Evolutionary conservation across 208 protist species (phyloP).

Genomic region (Crithidia acanthocephali): DNA sequence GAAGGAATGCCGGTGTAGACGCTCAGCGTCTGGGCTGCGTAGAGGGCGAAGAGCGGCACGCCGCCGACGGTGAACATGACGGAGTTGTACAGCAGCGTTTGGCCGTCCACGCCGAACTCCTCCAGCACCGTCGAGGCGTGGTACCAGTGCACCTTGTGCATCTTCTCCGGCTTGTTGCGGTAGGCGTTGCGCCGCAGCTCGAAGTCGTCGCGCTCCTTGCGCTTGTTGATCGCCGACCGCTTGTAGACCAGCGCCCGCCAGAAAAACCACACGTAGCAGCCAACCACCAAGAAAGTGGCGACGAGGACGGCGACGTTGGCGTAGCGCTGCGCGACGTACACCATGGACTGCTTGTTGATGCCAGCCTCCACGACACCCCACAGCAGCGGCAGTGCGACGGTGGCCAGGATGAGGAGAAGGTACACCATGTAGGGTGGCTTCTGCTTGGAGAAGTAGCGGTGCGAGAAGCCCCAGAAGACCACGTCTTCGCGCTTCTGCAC

Average conservation of each 20-base stretch:
- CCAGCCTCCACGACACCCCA: slow-evolving; percentile 73
- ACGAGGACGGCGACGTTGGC: slow-evolving; percentile 70
- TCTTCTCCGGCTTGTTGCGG: slow-evolving; percentile 45
- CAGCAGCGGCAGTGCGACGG: slow-evolving; percentile 71
- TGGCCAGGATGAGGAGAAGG: slow-evolving; percentile 66
- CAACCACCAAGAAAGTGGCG: slow-evolving; percentile 50
- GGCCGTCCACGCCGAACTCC: slow-evolving; percentile 85
- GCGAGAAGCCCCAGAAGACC: slow-evolving; percentile 81
- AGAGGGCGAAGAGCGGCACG: slow-evolving; percentile 80
- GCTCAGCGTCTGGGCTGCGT: slow-evolving; percentile 58
- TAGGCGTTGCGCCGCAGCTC: slow-evolving; percentile 56
- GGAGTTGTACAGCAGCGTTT: slow-evolving; percentile 71
- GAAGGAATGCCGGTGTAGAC: slow-evolving; percentile 56
- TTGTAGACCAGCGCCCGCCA: slow-evolving; percentile 72
- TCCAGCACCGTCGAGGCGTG: slow-evolving; percentile 79
- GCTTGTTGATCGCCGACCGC: slow-evolving; percentile 42
- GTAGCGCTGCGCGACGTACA: slow-evolving; percentile 75
- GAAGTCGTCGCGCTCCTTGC: slow-evolving; percentile 70
- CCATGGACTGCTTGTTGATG: slow-evolving; percentile 56
- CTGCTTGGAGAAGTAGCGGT: slow-evolving; percentile 51
- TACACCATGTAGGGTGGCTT: slow-evolving; percentile 81
- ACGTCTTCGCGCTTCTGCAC: slow-evolving; percentile 57
- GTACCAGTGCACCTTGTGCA: slow-evolving; percentile 85
- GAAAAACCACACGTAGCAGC: slow-evolving; percentile 89
- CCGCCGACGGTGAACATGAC: slow-evolving; percentile 80